phyloP scores from a whole-genome alignment of 106 monocot genomes.

The Allium fistulosum region DNA sequence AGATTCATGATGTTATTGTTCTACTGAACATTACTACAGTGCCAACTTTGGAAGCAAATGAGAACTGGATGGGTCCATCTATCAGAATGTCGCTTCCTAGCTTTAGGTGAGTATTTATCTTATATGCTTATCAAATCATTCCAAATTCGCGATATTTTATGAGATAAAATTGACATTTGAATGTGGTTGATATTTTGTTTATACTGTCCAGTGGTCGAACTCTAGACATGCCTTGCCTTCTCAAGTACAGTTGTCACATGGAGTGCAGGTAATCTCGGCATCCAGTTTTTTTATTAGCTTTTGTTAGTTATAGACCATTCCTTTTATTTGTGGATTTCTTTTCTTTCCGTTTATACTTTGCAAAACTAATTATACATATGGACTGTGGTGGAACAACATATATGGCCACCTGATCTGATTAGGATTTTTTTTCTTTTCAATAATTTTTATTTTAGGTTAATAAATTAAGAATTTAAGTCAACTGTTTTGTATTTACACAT shows the following conservation, averaged over 20 bases:
- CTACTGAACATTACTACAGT: conserved; percentile 21
- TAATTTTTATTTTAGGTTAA: too few relatives aligned
- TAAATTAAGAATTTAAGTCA: too few relatives aligned
- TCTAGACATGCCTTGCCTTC: conserved; percentile 52
- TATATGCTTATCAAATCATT: background rate
- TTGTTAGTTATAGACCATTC: too few relatives aligned
- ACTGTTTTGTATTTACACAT: too few relatives aligned
- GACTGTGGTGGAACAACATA: too few relatives aligned
- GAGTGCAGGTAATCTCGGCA: conserved; percentile 66
- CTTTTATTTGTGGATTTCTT: too few relatives aligned
- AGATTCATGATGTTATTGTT: background rate
- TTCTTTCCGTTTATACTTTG: too few relatives aligned
- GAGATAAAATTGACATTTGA: background rate
- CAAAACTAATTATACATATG: too few relatives aligned
- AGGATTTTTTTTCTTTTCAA: too few relatives aligned
- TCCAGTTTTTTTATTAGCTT: background rate
- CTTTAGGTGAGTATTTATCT: conserved; percentile 51
- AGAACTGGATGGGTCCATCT: conserved; percentile 49
- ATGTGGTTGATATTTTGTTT: conserved; percentile 4
- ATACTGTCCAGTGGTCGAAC: conserved; percentile 72
- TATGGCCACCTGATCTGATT: too few relatives aligned
- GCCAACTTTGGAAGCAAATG: conserved; percentile 24
- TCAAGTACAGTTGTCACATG: conserved; percentile 85
- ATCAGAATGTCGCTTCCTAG: conserved; percentile 93
- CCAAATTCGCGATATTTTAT: background rate